Conservation (phyloP, 345 rosid species). For the Noccaea caerulescens region DNA sequence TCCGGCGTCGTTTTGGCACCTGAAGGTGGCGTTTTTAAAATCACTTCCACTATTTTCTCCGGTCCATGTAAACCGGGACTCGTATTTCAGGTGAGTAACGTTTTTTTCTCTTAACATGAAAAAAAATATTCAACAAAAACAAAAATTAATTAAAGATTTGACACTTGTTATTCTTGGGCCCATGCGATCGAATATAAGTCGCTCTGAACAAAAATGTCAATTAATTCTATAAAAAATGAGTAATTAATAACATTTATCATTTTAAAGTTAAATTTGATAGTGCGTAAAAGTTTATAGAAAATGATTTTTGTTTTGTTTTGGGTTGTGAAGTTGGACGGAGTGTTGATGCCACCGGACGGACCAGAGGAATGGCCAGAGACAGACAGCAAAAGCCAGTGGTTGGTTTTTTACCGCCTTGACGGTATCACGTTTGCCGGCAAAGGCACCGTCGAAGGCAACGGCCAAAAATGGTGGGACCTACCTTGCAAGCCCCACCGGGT, state of each 20-base stretch:
- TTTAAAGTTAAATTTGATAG: neutral
- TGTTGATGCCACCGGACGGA: slow-evolving; percentile 88
- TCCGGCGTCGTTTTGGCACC: slow-evolving; percentile 70
- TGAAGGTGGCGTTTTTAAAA: slow-evolving; percentile 60
- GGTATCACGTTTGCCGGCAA: slow-evolving; percentile 67
- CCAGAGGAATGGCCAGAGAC: slow-evolving; percentile 82
- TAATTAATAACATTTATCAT: too few relatives aligned
- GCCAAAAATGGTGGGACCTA: slow-evolving; percentile 97
- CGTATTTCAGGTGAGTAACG: slow-evolving; percentile 60
- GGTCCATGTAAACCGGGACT: slow-evolving; percentile 95
- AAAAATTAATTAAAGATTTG: neutral
- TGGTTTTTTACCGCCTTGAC: slow-evolving; percentile 78
- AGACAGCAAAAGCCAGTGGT: slow-evolving; percentile 85
- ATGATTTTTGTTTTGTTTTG: neutral
- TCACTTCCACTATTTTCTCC: slow-evolving; percentile 89
- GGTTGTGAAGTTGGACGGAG: slow-evolving; percentile 67
- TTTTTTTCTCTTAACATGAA: neutral
- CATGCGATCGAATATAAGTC: neutral
- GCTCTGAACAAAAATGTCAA: slow-evolving; percentile 1
- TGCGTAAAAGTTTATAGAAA: neutral
- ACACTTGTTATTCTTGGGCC: slow-evolving; percentile 1
- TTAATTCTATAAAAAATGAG: neutral
- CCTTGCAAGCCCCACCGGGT: slow-evolving; percentile 99
- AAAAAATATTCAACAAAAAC: neutral
- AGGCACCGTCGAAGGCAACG: slow-evolving; percentile 95